Evolutionary conservation across 2,329 filamentous ascomycete genomes (phyloP), one percentile per base, ranked within the genome.

Genomic region (Monosporascus sp.): DNA sequence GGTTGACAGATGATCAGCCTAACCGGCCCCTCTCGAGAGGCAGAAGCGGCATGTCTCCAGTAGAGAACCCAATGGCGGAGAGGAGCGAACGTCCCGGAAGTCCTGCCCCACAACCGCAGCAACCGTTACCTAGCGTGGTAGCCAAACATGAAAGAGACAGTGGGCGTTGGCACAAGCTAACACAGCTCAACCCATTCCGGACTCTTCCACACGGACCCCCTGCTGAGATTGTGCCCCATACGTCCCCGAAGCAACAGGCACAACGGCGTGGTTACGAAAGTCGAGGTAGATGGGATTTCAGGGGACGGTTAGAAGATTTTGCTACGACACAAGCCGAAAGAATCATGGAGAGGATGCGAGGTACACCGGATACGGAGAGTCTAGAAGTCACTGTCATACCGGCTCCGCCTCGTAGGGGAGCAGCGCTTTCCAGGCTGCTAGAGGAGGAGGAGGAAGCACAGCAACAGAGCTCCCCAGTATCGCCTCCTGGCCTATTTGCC

Each of bases 321-420:
- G 81, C 82, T 1, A 80, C 74, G 1, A 77, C 74, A 7, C 82
- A 86, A 56, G 83, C 82, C 1, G 83, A 86, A 57, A 79, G 75
- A 62, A 66, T 86, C 6, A 73, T 81, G 9, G 82, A 86, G 51
- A 77, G 72, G 53, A 74, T 83, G 47, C 73, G 78, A 11, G 77
- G 81, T 9, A 77, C 76, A 0, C 74, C 77, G 0, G 77, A 81
- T 59, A 81, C 77, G 2, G 78, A 79, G 20, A 77, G 75, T 55
- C 69, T 86, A 18, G 81, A 82, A 1, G 76, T 83, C 1, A 82
- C 75, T 18, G 77, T 85, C 7, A 85, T 87, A 15, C 83, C 83
- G 3, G 82, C 83, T 1, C 83, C 83, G 18, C 75, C 77, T 37
- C 75, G 83, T n/a, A 72, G 76, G 53, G 81, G 82, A 5, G 76